Conservation (phyloP, 306 rosid species). For the Trifolium repens region DNA sequence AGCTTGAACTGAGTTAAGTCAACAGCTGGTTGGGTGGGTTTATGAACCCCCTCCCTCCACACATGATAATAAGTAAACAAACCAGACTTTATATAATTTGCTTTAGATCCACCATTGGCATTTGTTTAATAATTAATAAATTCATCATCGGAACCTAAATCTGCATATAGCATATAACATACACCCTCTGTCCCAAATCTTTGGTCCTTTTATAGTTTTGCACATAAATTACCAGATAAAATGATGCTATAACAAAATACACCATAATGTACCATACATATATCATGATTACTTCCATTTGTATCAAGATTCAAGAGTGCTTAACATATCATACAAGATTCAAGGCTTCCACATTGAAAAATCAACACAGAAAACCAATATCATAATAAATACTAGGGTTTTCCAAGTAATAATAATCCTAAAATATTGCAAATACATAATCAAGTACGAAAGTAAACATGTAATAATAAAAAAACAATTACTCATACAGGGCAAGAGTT, state of each 20-base stretch:
- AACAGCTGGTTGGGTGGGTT: neutral
- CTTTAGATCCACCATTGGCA: neutral
- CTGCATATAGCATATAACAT: no score
- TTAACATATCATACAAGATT: neutral
- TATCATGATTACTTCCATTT: constrained; percentile 5
- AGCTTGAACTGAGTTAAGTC: neutral
- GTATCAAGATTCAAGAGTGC: neutral
- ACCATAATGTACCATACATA: neutral
- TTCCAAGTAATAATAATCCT: neutral
- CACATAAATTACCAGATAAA: neutral
- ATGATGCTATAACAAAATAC: neutral
- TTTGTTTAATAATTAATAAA: neutral
- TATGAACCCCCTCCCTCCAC: no score
- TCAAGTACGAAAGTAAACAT: constrained; percentile 31
- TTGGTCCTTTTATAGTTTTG: no score
- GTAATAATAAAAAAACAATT: constrained; percentile 26
- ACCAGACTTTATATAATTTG: neutral
- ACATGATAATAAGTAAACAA: neutral
- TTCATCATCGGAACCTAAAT: neutral
- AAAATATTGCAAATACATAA: constrained; percentile 40
- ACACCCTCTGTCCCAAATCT: no score
- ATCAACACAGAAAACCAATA: constrained; percentile 32
- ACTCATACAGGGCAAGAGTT: constrained; percentile 36
- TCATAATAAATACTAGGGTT: neutral
- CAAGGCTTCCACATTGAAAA: constrained; percentile 13